Evolutionary conservation across 192 early-diverging fungal genomes (phyloP), one percentile per base, ranked within the genome.

Genomic region (Entomortierella chlamydospora): DNA sequence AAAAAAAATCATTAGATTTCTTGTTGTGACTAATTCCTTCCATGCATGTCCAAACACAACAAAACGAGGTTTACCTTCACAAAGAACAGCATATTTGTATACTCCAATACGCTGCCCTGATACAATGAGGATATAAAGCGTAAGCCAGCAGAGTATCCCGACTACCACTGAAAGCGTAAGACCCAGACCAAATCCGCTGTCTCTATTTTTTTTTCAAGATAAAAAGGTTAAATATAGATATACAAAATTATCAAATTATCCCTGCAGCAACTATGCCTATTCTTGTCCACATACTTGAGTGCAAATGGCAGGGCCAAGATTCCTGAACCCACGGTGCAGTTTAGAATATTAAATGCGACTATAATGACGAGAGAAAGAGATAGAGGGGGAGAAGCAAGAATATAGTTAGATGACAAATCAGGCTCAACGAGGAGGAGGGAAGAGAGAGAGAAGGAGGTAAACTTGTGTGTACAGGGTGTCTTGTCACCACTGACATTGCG

Each of bases 231-330:
- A n/a, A n/a, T n/a, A n/a, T n/a, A n/a, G n/a, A n/a, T n/a, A n/a
- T n/a, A n/a, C n/a, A n/a, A n/a, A n/a, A n/a, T n/a, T n/a, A n/a
- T n/a, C n/a, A n/a, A n/a, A n/a, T n/a, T n/a, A n/a, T 10, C 10
- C 34, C 34, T 37, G 34, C 10, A 37, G 34, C 4, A 10, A 37
- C 34, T 37, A 7, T 37, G 34, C 34, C 4, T 7, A 10, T 31
- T 33, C 3, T 25, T 29, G n/a, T 6, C 10, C 22, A 82, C 85
- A 23, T 87, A 84, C 26, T 77, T 78, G 43, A 92, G 82, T 10
- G 91, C 89, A 72, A 88, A 92, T 15, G 91, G 87, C 29, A 92
- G 70, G 6, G 88, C 91, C 13, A 92, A 82, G 28, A 92, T 86
- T 13, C 91, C 91, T 9, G 90, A 89, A 17, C 91, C 91, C 37